Evolutionary conservation across 2,329 filamentous ascomycete genomes (phyloP), one percentile per base, ranked within the genome.

Genomic region (Trichothecium sympodiale): DNA sequence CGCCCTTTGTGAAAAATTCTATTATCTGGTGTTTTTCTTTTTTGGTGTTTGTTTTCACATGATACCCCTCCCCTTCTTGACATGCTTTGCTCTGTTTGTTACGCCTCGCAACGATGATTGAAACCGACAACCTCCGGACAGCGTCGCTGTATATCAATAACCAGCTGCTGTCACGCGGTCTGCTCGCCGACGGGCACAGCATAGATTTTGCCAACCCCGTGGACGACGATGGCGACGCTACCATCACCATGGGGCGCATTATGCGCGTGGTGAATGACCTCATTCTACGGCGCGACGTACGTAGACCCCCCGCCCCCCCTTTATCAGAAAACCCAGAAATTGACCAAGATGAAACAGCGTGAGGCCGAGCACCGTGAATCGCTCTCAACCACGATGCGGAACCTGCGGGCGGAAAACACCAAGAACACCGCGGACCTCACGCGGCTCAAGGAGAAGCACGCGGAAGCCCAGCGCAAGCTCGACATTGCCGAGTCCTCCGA

Each of bases 231-330:
- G 68, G 74, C 28, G 71, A 67, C 29, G 53, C 56, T 17, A 42
- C 51, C 3, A 74, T 71, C 34, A 83, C 83, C 14, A 89, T 91
- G 78, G 81, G 83, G 15, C 76, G 78, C 45, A 80, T 96, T 48
- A 94, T 98, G 62, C 83, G 89, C 53, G 71, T 98, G 17, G 77
- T 98, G 33, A 94, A 98, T 58, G 91, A 98, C 54, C 61, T 98
- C 47, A 85, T 98, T 40, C 57, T 95, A 41, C 76, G 88, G 46
- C 77, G 88, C 65, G 91, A 98, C 56, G 86, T 94, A 65, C 31
- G 56, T 42, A 2, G 15, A 26, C 20, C 20, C 20, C 20, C 20
- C 20, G 6, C 20, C 20, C 20, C 20, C 20, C 20, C 20, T 10
- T 10, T 10, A 25, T 25, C 20, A 6, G 12, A 30, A 5, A 17